A percentile compares a stretch with the other conserved stretches of the same genome.
phyloP scores from a whole-genome alignment of 169 alveolate genomes.

The Toxoplasma gondii region DNA sequence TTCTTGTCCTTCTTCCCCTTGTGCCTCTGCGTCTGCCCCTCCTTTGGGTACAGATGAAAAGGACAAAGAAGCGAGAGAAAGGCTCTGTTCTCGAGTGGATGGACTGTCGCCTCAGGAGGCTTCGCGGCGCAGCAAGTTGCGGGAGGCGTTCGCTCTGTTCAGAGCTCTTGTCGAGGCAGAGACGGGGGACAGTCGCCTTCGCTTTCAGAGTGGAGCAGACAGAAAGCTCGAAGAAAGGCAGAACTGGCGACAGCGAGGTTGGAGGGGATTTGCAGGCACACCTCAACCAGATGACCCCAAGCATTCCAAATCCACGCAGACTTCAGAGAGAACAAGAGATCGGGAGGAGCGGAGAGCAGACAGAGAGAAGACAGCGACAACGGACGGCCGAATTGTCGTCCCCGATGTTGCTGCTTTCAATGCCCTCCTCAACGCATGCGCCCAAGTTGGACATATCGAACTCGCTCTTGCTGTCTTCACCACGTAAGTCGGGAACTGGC shows the following conservation, averaged over 20 bases:
- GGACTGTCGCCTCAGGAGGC: neutral
- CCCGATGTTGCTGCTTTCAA: conserved; percentile 24
- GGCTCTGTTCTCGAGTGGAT: neutral
- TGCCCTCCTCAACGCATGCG: neutral
- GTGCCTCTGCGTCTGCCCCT: too few species aligned
- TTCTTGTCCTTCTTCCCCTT: too few species aligned
- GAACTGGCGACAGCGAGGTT: neutral
- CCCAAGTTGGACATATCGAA: neutral
- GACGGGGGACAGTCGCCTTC: neutral
- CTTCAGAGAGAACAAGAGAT: too few species aligned
- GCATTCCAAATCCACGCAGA: neutral
- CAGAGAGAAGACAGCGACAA: neutral
- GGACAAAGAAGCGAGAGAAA: neutral
- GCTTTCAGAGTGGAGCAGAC: neutral
- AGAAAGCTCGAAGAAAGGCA: neutral
- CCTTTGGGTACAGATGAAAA: too few species aligned
- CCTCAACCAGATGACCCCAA: neutral
- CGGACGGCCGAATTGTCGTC: neutral
- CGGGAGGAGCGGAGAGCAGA: neutral
- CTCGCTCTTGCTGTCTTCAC: conserved; percentile 28
- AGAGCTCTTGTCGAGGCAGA: neutral
- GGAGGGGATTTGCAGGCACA: neutral
- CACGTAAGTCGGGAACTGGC: neutral
- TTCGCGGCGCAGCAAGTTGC: neutral
- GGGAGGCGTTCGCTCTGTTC: conserved; percentile 7